phyloP scores from a whole-genome alignment of 164 flowering plant species.

The Aristolochia californica region DNA sequence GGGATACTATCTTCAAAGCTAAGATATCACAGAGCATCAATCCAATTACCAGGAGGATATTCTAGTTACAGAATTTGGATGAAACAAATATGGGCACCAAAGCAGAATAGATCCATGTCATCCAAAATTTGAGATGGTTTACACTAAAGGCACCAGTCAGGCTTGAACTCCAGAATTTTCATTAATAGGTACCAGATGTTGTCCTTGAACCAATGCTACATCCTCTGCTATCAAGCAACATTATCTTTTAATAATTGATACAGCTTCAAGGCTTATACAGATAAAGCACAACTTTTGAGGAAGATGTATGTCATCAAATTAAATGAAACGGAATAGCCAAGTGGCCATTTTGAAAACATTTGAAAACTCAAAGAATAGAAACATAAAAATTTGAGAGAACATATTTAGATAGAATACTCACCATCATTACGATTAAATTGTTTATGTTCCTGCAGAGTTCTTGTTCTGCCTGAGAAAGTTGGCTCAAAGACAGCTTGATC shows the following conservation, averaged over 20 bases:
- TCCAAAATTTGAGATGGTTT: not conserved
- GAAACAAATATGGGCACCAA: not conserved
- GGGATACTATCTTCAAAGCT: no score
- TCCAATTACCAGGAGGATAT: no score
- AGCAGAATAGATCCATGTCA: not conserved
- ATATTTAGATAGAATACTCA: constrained; percentile 1
- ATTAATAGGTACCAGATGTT: no score
- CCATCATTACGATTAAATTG: constrained; percentile 8
- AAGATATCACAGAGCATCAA: no score
- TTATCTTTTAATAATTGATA: no score
- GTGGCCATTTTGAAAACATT: not conserved
- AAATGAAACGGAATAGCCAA: not conserved
- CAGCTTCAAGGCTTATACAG: no score
- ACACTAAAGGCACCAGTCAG: not conserved
- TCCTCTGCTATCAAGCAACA: no score
- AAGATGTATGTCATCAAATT: no score
- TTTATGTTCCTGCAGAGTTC: constrained; percentile 4
- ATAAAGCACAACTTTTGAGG: no score
- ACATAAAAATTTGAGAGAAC: not conserved
- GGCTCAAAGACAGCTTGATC: constrained; percentile 7
- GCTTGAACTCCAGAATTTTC: not conserved
- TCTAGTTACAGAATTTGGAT: no score
- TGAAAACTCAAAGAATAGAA: no score
- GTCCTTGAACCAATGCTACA: no score
- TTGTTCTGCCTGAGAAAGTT: constrained; percentile 3